Conservation (phyloP, 805 yeast species). For the Starmerella etchellsii region DNA sequence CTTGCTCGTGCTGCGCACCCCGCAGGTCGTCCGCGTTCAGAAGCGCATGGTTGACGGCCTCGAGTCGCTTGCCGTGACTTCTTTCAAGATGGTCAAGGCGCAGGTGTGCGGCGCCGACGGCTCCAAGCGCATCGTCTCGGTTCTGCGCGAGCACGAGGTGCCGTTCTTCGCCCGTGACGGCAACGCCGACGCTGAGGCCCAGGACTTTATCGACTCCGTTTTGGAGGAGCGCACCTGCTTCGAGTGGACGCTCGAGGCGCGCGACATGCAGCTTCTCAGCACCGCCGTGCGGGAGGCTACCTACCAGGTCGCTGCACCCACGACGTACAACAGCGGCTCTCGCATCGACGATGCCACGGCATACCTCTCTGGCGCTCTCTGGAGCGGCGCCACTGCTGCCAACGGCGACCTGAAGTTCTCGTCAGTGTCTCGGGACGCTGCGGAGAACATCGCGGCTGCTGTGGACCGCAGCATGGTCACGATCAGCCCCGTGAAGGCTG, state of each 20-base stretch:
- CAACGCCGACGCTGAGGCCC: not conserved
- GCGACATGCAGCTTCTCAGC: constrained; percentile 27
- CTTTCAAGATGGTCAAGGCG: constrained; percentile 13
- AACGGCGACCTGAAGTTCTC: not conserved
- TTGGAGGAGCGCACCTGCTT: constrained; percentile 10
- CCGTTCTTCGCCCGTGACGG: not conserved
- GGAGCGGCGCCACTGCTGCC: not conserved
- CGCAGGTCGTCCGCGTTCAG: constrained; percentile 21
- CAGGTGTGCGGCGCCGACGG: not conserved
- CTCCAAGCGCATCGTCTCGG: not conserved
- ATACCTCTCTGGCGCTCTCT: not conserved
- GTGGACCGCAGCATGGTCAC: too few species aligned
- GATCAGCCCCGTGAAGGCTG: not conserved
- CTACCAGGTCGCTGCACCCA: constrained; percentile 18
- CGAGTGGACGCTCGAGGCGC: constrained; percentile 33
- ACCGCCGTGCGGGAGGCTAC: constrained; percentile 26
- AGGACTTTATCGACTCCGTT: not conserved
- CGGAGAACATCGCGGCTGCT: too few species aligned
- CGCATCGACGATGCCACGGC: not conserved
- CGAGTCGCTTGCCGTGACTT: constrained; percentile 21
- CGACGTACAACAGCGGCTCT: not conserved
- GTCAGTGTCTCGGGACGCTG: not conserved
- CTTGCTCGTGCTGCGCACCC: constrained; percentile 31
- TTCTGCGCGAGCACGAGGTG: not conserved
- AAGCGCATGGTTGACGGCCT: constrained; percentile 15